Base-by-base conservation (phyloP, 73 alveolate species). In the Paramecium primaurelia region DNA sequence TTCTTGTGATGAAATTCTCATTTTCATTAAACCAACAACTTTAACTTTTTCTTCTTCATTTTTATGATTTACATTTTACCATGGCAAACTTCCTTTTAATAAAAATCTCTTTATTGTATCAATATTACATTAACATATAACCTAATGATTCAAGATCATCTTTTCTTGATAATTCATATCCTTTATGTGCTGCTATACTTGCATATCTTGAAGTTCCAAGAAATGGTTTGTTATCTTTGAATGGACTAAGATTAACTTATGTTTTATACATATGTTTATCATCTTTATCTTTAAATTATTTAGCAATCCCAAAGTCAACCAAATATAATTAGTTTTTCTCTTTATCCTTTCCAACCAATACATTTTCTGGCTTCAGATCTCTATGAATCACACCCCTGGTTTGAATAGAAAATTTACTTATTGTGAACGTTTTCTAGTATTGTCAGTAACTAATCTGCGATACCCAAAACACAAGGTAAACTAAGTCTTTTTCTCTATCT, bases 41-140 rank as follows among this genome's bases (percentile, higher is more conserved):
- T 95, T 95, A 86, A 95, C 96, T 89, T 98, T 98, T 80, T 98
- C 99, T 71, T 96, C 96, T 92, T 96, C 97, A 12, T 96, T 92
- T 86, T 95, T 92, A 2, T 98, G 98, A 86, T 92, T 86, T 86
- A 95, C 93, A 4, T 99, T 99, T 83, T 96, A 96, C 99, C 99
- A 98, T 25, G 99, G 99, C 60, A 94, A 77, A 58, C 71, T 87
- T 20, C 97, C 96, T 20, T 93, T 93, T 37, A 68, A 28, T 92
- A 94, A 92, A 54, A 92, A 94, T 93, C 86, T 71, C 28, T 26
- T 26, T 71, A 73, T 22, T 34, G 58, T 32, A 71, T 71, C 30
- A 26, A 71, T 30, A 32, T 71, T 71, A 71, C 86, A 94, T 93
- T 85, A 97, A 47, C 40, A 97, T 96, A 40, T 96, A 96, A 10